phyloP scores from a whole-genome alignment of 129 eudicot genomes.

The Saposhnikovia divaricata region DNA sequence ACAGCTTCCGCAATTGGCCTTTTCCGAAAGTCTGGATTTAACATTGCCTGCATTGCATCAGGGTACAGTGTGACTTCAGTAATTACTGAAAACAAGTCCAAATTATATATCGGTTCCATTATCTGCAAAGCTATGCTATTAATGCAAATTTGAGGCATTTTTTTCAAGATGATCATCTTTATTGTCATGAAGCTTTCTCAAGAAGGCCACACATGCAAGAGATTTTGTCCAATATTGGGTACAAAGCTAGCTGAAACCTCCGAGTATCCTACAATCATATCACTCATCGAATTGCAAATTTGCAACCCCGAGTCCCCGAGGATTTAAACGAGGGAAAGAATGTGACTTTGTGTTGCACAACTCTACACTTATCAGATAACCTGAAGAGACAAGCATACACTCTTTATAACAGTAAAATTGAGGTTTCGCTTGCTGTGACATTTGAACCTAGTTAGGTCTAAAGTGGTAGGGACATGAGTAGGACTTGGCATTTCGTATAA shows the following conservation, averaged over 20 bases:
- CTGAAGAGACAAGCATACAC: neutral
- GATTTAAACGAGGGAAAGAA: neutral
- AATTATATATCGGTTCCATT: neutral
- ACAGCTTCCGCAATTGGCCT: slow-evolving; percentile 97
- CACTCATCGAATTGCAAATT: neutral
- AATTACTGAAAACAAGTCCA: neutral
- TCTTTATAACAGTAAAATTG: neutral
- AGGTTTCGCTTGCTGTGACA: neutral
- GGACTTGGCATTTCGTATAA: neutral
- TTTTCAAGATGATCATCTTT: neutral
- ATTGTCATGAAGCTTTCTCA: neutral
- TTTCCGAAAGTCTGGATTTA: slow-evolving; percentile 64
- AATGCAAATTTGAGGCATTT: neutral
- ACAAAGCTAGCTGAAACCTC: neutral
- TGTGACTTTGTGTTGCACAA: neutral
- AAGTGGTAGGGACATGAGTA: neutral
- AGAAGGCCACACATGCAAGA: neutral
- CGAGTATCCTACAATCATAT: neutral
- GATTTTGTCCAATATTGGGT: neutral
- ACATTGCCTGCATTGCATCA: slow-evolving; percentile 61
- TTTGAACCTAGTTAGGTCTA: neutral
- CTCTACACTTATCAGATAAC: neutral
- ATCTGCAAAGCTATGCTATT: neutral
- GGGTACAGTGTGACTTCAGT: neutral
- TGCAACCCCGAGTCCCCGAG: neutral